A percentile compares a stretch with the other conserved stretches of the same genome.
Evolutionary conservation across 768 basidiomycete genomes (phyloP).

Genomic region (Xerocomellus amylosporus): DNA sequence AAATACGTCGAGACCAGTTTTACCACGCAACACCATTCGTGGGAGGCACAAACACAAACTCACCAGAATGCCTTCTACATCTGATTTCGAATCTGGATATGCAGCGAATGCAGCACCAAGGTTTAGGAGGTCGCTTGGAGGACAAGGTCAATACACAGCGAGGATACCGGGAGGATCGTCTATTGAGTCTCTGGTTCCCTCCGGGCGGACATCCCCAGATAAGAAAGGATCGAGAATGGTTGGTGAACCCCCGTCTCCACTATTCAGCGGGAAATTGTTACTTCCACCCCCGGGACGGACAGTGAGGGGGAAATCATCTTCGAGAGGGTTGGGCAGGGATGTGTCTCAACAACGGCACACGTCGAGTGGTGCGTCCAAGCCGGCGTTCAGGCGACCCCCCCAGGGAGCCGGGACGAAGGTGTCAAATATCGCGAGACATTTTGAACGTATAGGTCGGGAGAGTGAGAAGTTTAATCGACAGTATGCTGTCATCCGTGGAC

Average conservation of each 20-base stretch:
- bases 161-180: slow-evolving; percentile 45
- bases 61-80: slow-evolving; percentile 57
- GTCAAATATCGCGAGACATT: slow-evolving; percentile 85
- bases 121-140: slow-evolving; percentile 51
- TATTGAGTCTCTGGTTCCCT: slow-evolving; percentile 57
- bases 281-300: slow-evolving; percentile 34
- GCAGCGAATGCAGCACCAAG: slow-evolving; percentile 88
- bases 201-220: slow-evolving; percentile 71
- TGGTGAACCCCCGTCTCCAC: slow-evolving; percentile 37
- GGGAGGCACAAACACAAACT: slow-evolving; percentile 48
- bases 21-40: slow-evolving; percentile 39
- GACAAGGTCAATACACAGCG: slow-evolving; percentile 42
- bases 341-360: slow-evolving; percentile 42
- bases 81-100: slow-evolving; percentile 90
- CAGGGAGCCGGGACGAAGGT: slow-evolving; percentile 64
- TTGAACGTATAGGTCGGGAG: slow-evolving; percentile 79
- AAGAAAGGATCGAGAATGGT: slow-evolving; percentile 45
- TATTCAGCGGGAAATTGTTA: slow-evolving; percentile 20
- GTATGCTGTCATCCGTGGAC: slow-evolving; percentile 83
- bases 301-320: slow-evolving; percentile 35
- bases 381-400: slow-evolving; percentile 53
- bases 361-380: slow-evolving; percentile 39
- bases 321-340: slow-evolving; percentile 37
- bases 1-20: slow-evolving; percentile 24
- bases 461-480: slow-evolving; percentile 71